Conservation (phyloP, 768 basidiomycete species). For the Naganishia friedmannii region DNA sequence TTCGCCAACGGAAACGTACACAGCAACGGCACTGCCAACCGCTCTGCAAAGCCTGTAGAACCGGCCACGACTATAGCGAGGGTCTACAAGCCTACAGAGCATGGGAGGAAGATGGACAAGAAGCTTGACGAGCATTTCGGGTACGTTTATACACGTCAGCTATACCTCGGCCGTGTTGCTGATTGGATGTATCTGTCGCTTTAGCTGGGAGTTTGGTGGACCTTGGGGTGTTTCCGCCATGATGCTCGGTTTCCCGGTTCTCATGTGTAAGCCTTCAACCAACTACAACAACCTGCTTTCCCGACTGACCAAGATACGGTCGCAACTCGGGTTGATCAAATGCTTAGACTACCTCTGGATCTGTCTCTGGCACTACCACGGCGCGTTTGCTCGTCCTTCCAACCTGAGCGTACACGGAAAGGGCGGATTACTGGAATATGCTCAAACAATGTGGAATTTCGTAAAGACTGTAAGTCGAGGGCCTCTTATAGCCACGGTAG, state of each 20-base stretch:
- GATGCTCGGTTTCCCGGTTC: constrained; percentile 86
- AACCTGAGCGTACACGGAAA: constrained; percentile 60
- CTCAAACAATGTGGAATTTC: constrained; percentile 79
- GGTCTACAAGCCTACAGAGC: constrained; percentile 56
- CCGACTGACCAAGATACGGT: too few species aligned
- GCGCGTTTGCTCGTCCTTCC: constrained; percentile 66
- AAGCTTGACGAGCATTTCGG: constrained; percentile 67
- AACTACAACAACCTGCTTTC: too few species aligned
- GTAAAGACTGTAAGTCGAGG: constrained; percentile 63
- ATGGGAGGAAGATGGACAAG: constrained; percentile 71
- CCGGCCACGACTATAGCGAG: not conserved
- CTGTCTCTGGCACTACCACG: constrained; percentile 94
- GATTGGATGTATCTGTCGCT: not conserved
- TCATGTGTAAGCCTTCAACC: constrained; percentile 65
- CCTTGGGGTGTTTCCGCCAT: constrained; percentile 86
- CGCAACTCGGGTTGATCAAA: too few species aligned
- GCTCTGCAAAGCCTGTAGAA: not conserved
- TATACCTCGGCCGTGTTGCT: not conserved
- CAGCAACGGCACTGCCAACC: not conserved
- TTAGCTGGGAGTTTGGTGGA: constrained; percentile 93
- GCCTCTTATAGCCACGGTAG: not conserved
- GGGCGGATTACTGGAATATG: constrained; percentile 63
- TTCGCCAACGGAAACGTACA: not conserved
- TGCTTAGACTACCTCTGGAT: constrained; percentile 84
- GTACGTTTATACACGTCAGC: constrained; percentile 52